Percentiles rank a stretch among this genome's conserved stretches.
These are phyloP conservation scores for Colletotrichum navitas DNA, from an alignment of 2,329 filamentous ascomycete species.

Conservation along the genomic window DNA sequence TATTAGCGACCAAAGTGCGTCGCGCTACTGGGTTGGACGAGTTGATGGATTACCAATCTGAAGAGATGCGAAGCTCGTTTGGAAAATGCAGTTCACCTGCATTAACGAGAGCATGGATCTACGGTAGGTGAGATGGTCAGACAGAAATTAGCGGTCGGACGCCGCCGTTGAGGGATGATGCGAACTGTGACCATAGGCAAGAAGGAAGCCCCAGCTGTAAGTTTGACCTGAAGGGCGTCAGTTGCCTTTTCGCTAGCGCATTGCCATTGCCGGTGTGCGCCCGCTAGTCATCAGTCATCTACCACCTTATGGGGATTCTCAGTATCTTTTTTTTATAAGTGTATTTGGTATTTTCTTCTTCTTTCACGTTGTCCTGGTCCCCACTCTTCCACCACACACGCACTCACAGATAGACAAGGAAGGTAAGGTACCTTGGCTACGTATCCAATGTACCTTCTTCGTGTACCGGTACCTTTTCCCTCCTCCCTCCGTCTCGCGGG, in stretches of 20 bases:
- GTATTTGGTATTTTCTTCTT: background rate
- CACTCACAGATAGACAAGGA: background rate
- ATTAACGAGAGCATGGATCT: background rate
- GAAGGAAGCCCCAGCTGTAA: background rate
- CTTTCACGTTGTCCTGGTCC: background rate
- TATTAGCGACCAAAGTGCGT: constrained; percentile 9
- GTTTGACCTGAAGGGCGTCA: constrained; percentile 36
- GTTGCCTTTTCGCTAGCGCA: constrained; percentile 1
- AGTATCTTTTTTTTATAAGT: background rate
- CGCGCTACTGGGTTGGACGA: constrained; percentile 15
- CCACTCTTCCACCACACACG: constrained; percentile 13
- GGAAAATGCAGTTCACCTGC: background rate
- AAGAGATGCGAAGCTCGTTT: background rate
- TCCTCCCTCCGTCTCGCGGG: constrained; percentile 30
- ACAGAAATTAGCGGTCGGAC: background rate
- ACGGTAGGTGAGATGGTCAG: background rate
- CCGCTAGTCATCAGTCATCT: constrained; percentile 5
- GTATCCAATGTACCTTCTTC: constrained; percentile 24
- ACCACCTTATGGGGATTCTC: constrained; percentile 10
- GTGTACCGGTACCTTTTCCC: constrained; percentile 41
- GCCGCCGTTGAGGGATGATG: background rate
- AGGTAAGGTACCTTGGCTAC: constrained; percentile 12
- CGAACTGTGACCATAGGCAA: constrained; percentile 7
- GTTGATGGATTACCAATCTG: constrained; percentile 26
- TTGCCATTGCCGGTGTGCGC: too few relatives aligned